Evolutionary conservation across 345 rosid species (phyloP).

Genomic region (Salix caprea): DNA sequence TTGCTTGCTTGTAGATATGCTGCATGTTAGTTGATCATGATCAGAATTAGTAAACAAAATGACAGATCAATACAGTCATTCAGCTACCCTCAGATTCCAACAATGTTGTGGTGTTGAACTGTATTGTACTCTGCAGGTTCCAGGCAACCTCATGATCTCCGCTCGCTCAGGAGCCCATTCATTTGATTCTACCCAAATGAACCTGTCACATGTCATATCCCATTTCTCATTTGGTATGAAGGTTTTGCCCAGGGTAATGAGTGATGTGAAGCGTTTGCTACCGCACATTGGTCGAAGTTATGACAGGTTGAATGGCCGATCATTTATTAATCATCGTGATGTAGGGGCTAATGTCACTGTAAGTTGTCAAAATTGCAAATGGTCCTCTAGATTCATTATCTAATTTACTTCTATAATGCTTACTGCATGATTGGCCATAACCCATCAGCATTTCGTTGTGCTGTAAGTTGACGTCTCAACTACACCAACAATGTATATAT

Average conservation of each 20-base stretch:
- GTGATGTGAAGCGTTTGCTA: conserved; percentile 59
- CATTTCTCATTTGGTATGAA: conserved; percentile 87
- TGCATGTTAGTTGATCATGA: not conserved
- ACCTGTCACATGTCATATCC: conserved; percentile 87
- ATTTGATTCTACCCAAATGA: conserved; percentile 83
- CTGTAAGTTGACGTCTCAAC: not conserved
- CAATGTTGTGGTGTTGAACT: not conserved
- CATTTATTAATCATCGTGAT: conserved; percentile 73
- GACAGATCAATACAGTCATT: not conserved
- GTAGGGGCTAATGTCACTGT: conserved; percentile 91
- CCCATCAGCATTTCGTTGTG: not conserved
- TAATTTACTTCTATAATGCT: conserved; percentile 2
- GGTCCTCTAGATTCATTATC: conserved; percentile 7
- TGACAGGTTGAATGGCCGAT: conserved; percentile 68
- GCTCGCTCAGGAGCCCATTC: conserved; percentile 95
- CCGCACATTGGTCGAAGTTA: conserved; percentile 83
- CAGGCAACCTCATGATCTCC: conserved; percentile 83
- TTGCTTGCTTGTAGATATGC: conserved; percentile 5
- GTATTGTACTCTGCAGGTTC: conserved; percentile 60
- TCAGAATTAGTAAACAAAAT: not conserved
- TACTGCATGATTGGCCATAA: not conserved
- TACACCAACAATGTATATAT: not conserved
- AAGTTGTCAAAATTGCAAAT: conserved; percentile 31
- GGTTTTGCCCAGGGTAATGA: conserved; percentile 51
- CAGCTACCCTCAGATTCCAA: not conserved